Evolutionary conservation across 2,329 filamentous ascomycete genomes (phyloP).

Genomic region (Penicillium occitanis): DNA sequence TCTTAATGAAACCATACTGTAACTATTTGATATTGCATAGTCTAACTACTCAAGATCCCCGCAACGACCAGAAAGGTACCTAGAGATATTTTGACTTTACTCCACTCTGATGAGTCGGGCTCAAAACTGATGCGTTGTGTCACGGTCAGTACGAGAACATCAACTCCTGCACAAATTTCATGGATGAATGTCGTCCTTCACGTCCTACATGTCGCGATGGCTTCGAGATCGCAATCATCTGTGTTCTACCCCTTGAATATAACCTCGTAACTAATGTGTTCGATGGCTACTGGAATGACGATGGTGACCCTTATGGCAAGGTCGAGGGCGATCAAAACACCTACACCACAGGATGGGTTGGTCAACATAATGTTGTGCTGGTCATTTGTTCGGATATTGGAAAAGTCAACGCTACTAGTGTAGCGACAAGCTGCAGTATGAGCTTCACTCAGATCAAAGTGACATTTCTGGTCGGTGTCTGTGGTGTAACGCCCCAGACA

Average conservation of each 20-base stretch:
- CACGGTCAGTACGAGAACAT: too few species aligned
- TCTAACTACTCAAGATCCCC: too few species aligned
- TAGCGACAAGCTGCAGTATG: background rate
- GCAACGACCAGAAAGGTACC: too few species aligned
- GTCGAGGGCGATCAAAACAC: background rate
- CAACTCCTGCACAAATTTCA: background rate
- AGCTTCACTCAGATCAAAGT: background rate
- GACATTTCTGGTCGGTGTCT: conserved; percentile 10
- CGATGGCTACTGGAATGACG: background rate
- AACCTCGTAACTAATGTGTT: background rate
- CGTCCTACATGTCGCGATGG: background rate
- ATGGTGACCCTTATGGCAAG: background rate
- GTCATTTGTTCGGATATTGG: background rate
- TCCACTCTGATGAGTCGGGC: too few species aligned
- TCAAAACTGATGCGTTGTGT: too few species aligned
- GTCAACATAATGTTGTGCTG: conserved; percentile 5
- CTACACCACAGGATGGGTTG: background rate
- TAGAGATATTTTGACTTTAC: too few species aligned
- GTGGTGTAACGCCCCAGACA: conserved; percentile 2
- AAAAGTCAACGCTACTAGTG: background rate
- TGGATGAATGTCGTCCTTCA: background rate
- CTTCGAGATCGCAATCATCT: conserved; percentile 5
- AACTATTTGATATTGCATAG: too few species aligned
- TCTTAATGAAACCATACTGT: too few species aligned
- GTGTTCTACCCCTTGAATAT: conserved; percentile 1